Percentiles rank a stretch among this genome's conserved stretches.
Conservation (phyloP, 495 filamentous ascomycete species). For the Neurospora sp. region DNA sequence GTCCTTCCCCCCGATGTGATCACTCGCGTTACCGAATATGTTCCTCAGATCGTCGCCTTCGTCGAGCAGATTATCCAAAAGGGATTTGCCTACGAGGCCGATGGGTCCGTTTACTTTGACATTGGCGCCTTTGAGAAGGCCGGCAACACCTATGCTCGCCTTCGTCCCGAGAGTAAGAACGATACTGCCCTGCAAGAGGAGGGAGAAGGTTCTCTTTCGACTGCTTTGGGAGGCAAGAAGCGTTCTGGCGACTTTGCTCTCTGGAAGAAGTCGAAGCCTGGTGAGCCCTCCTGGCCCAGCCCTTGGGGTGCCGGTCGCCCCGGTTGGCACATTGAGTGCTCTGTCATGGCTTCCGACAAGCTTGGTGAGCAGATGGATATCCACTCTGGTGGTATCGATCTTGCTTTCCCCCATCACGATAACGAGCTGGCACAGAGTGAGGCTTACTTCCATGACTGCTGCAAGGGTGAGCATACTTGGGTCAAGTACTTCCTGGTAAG, state of each 20-base stretch:
- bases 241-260: slow-evolving; percentile 78
- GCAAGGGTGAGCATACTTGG: slow-evolving; percentile 58
- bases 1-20: slow-evolving; percentile 71
- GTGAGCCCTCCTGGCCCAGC: slow-evolving; percentile 84
- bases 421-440: slow-evolving; percentile 94
- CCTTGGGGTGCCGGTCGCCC: slow-evolving; percentile 82
- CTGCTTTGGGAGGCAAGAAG: slow-evolving; percentile 56
- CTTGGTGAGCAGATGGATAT: slow-evolving; percentile 81
- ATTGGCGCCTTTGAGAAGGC: slow-evolving; percentile 76
- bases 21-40: slow-evolving; percentile 85
- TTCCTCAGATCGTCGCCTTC: slow-evolving; percentile 60
- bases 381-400: slow-evolving; percentile 86
- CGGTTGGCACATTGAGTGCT: slow-evolving; percentile 98
- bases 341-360: slow-evolving; percentile 84
- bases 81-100: slow-evolving; percentile 75
- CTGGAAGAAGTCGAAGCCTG: slow-evolving; percentile 88
- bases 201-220: slow-evolving; percentile 77
- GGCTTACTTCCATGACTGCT: slow-evolving; percentile 59
- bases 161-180: slow-evolving; percentile 80
- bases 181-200: slow-evolving; percentile 77
- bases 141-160: slow-evolving; percentile 73
- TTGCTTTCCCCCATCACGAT: slow-evolving; percentile 93
- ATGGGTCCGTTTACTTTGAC: slow-evolving; percentile 92
- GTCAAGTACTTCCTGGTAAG: slow-evolving; percentile 77
- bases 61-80: slow-evolving; percentile 74